Evolutionary conservation across 768 basidiomycete genomes (phyloP).

Genomic region (Sporobolomyces pararoseus): DNA sequence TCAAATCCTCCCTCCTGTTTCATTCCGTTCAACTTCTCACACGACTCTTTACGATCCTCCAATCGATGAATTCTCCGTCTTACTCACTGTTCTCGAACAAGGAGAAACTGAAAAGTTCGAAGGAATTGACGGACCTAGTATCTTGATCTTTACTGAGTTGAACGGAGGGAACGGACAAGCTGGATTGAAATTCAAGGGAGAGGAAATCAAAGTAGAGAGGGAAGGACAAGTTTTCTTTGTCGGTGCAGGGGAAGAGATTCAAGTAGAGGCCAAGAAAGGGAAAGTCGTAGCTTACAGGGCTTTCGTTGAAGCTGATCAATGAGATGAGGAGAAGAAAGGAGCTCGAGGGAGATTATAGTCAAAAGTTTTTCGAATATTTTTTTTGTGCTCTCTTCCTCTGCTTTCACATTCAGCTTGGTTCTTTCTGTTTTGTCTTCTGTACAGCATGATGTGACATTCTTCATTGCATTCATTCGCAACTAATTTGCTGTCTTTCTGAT

Average conservation of each 20-base stretch:
- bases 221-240: constrained; percentile 78
- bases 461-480: too few relatives aligned
- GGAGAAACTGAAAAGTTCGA: constrained; percentile 59
- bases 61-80: constrained; percentile 85
- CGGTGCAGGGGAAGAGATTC: constrained; percentile 64
- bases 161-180: constrained; percentile 30
- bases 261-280: constrained; percentile 52
- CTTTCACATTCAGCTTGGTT: too few relatives aligned
- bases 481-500: too few relatives aligned
- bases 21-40: constrained; percentile 52
- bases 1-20: constrained; percentile 65
- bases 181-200: constrained; percentile 31
- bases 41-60: constrained; percentile 80
- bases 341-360: too few relatives aligned
- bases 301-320: constrained; percentile 53
- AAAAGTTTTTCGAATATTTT: too few relatives aligned
- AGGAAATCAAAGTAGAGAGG: constrained; percentile 50
- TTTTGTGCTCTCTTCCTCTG: too few relatives aligned
- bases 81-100: constrained; percentile 58
- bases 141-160: constrained; percentile 67
- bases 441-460: too few relatives aligned
- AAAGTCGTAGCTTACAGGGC: constrained; percentile 65
- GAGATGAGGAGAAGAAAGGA: neutral
- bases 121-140: constrained; percentile 74
- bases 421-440: too few relatives aligned